Evolutionary conservation across 2,329 filamentous ascomycete genomes (phyloP).

Genomic region (Beauveria rudraprayagi): DNA sequence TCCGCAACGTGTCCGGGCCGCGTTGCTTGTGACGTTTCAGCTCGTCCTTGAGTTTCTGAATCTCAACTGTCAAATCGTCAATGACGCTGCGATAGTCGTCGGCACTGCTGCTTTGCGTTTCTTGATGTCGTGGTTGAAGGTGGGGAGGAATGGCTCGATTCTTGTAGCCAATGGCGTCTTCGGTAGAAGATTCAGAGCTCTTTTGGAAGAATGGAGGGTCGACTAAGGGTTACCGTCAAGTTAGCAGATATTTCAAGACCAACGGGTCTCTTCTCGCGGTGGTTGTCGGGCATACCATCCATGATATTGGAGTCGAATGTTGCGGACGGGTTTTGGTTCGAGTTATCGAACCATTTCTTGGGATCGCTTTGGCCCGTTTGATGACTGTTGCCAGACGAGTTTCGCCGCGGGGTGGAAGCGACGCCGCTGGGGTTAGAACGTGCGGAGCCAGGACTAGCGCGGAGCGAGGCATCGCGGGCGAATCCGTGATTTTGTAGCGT

Average conservation of each 20-base stretch:
- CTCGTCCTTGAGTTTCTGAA: constrained; percentile 67
- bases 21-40: constrained; percentile 63
- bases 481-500: constrained; percentile 40
- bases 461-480: constrained; percentile 32
- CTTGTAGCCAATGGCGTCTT: constrained; percentile 27
- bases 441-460: constrained; percentile 19
- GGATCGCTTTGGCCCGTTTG: constrained; percentile 42
- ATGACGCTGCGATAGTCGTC: constrained; percentile 78
- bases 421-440: constrained; percentile 14
- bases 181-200: constrained; percentile 43
- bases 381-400: constrained; percentile 43
- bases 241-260: not conserved
- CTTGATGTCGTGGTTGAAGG: constrained; percentile 15
- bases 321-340: constrained; percentile 41
- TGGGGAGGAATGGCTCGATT: constrained; percentile 21
- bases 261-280: not conserved
- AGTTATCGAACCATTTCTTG: constrained; percentile 46
- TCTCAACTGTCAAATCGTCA: constrained; percentile 78
- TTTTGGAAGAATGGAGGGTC: constrained; percentile 50
- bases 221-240: constrained; percentile 21
- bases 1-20: constrained; percentile 57
- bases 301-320: constrained; percentile 35
- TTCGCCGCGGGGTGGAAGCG: constrained; percentile 20
- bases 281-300: constrained; percentile 32
- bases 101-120: constrained; percentile 50